Conservation (phyloP, 345 rosid species). For the Gossypium sturtianum region DNA sequence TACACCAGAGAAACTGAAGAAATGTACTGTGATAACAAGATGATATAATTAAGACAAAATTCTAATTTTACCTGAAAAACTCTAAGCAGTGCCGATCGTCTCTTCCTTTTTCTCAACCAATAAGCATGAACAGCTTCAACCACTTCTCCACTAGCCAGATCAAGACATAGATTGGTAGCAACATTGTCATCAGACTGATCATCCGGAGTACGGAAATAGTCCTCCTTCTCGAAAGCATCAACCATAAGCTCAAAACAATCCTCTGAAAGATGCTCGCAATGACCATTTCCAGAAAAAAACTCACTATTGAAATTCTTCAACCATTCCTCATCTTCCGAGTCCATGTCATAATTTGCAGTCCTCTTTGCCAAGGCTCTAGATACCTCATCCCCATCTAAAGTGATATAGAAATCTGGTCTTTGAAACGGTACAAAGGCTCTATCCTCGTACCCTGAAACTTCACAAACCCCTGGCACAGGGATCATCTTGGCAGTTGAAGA, state of each 20-base stretch:
- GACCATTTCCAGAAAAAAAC: slow-evolving; percentile 23
- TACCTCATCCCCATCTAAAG: slow-evolving; percentile 54
- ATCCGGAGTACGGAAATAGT: slow-evolving; percentile 42
- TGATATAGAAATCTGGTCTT: slow-evolving; percentile 57
- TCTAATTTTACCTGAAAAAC: slow-evolving; percentile 73
- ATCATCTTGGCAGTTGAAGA: slow-evolving; percentile 43
- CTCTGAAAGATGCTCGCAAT: slow-evolving; percentile 35
- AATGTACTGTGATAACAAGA: background rate
- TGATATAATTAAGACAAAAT: background rate
- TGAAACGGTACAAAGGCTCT: slow-evolving; percentile 27
- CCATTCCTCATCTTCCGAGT: slow-evolving; percentile 93
- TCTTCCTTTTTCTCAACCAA: slow-evolving; percentile 71
- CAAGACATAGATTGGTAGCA: slow-evolving; percentile 31
- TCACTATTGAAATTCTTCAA: slow-evolving; percentile 45
- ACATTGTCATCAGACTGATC: slow-evolving; percentile 51
- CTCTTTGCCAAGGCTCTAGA: slow-evolving; percentile 68
- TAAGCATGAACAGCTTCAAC: slow-evolving; percentile 65
- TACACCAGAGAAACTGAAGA: background rate
- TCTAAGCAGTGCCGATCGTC: slow-evolving; percentile 50
- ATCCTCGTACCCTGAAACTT: slow-evolving; percentile 50
- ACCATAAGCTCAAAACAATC: slow-evolving; percentile 77
- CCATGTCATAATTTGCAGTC: slow-evolving; percentile 76
- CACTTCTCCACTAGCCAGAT: slow-evolving; percentile 51
- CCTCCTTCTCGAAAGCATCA: slow-evolving; percentile 77
- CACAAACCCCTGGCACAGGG: slow-evolving; percentile 75